Evolutionary conservation across 1,284 basidiomycete genomes (phyloP), one percentile per base, ranked within the genome.

Genomic region (Amylostereum chailletii): DNA sequence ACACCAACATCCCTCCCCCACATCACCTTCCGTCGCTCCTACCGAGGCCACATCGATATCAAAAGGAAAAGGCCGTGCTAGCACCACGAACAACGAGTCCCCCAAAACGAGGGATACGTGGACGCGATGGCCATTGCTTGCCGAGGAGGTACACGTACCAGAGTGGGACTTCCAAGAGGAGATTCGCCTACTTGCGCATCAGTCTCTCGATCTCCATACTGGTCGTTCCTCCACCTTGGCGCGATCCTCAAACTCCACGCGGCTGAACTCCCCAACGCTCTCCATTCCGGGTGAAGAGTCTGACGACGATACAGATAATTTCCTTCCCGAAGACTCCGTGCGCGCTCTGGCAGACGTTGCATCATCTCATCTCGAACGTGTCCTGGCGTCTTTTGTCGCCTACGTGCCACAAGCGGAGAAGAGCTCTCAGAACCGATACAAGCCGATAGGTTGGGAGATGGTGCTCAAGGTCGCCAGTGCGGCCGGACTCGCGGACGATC

Each of bases 111-210:
- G 56, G 31, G 65, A 81, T 54, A 67, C 64, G 4, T 83, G 81
- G 81, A 83, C 80, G 1, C 73, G 79, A 19, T 86, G 83, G 83
- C 83, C 83, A 3, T 70, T 83, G 32, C 70, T 76, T 6, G 55
- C 69, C 2, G 67, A 70, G n/a, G 80, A 84, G 52, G 70, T 83
- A 2, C 66, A 70, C 37, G 62, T 71, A 6, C 80, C 83, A 0
- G 76, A 83, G 61, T 86, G 77, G 77, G 62, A 61, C 29, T 65
- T 84, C 8, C 69, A 76, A 44, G 81, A 85, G 50, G 83, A 86
- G 60, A 66, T 85, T 19, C 64, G 64, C 27, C 58, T 65, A 4
- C 60, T 80, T 34, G 70, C 72, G 5, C 56, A 64, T 31, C 61
- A 58, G 45, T 52, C 54, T 8, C 39, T 66, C 9, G 45, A 54